Evolutionary conservation across 306 rosid genomes (phyloP).

Genomic region (Pueraria montana): DNA sequence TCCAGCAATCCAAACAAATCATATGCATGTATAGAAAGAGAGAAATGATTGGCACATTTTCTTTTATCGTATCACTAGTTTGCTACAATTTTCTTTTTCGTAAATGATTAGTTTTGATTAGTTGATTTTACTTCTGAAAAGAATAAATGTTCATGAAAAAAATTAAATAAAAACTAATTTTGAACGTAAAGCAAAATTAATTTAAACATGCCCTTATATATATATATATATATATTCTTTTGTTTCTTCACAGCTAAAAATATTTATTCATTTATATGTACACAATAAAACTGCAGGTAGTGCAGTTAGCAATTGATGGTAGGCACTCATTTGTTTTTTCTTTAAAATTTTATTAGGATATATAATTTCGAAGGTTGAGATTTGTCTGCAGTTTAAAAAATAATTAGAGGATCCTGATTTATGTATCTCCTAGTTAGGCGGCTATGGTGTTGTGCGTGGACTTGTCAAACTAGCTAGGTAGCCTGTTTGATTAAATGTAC

Average conservation of each 20-base stretch:
- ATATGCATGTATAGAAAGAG: not conserved
- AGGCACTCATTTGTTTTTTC: not conserved
- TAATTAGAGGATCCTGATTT: not conserved
- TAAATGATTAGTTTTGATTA: not conserved
- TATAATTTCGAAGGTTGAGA: not conserved
- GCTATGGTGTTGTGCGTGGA: not conserved
- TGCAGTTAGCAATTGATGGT: not conserved
- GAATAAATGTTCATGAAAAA: too few relatives aligned
- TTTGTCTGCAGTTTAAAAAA: not conserved
- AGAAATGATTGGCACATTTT: not conserved
- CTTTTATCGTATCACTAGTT: not conserved
- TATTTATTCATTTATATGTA: too few relatives aligned
- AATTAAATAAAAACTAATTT: too few relatives aligned
- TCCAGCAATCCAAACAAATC: not conserved
- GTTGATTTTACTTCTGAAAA: not conserved
- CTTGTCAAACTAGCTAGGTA: slow-evolving; percentile 12
- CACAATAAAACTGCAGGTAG: not conserved
- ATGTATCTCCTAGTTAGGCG: not conserved
- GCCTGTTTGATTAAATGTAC: not conserved
- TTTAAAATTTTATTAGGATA: not conserved
- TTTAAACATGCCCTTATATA: too few relatives aligned
- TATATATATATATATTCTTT: too few relatives aligned
- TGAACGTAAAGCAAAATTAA: not conserved
- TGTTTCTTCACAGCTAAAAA: too few relatives aligned
- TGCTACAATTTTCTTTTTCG: too few relatives aligned